Evolutionary conservation across 805 yeast species (phyloP).

Genomic region (Huiozyma naganishii): DNA sequence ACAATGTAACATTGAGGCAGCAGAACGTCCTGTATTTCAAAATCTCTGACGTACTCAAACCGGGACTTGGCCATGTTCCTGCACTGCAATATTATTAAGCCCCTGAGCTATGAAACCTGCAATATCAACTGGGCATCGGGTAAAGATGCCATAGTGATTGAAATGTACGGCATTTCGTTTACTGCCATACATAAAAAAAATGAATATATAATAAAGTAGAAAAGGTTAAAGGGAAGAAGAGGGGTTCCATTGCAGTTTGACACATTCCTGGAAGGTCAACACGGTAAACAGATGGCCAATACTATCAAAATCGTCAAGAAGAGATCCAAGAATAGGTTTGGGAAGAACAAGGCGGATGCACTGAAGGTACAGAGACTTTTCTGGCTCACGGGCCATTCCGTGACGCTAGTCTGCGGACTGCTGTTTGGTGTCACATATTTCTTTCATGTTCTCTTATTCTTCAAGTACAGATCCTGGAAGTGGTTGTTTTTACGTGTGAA

Average conservation of each 20-base stretch:
- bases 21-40: conserved; percentile 63
- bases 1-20: conserved; percentile 76
- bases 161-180: background rate
- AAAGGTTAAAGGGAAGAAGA: too few species aligned
- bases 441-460: conserved; percentile 18
- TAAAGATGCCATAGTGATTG: too few species aligned
- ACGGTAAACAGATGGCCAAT: background rate
- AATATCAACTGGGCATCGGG: too few species aligned
- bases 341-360: conserved; percentile 11
- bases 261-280: too few species aligned
- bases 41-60: conserved; percentile 75
- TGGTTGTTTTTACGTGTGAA: conserved; percentile 22
- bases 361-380: conserved; percentile 14
- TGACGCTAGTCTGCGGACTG: conserved; percentile 19
- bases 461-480: conserved; percentile 27
- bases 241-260: too few species aligned
- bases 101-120: background rate
- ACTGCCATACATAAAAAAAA: background rate
- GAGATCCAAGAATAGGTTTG: conserved; percentile 7
- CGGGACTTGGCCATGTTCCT: conserved; percentile 66
- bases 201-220: background rate
- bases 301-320: conserved; percentile 21
- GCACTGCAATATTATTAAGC: too few species aligned
- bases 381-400: conserved; percentile 24
- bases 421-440: conserved; percentile 19